Evolutionary conservation across 148 eudicot genomes (phyloP).

Genomic region (Rhododendron mucronatum): DNA sequence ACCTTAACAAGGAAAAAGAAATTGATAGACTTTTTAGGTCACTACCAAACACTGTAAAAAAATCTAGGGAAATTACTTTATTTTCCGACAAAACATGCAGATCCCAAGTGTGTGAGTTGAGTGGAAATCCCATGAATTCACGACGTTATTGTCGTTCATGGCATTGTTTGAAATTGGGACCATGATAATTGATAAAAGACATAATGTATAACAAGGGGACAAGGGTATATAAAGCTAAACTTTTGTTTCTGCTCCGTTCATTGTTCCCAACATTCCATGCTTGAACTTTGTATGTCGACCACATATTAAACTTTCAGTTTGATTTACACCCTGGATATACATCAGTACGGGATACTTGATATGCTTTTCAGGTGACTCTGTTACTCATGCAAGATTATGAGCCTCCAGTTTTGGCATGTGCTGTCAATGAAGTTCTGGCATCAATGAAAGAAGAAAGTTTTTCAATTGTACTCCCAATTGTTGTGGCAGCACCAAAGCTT

Average conservation of each 20-base stretch:
- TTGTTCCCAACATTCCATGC: not conserved
- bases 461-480: conserved; percentile 47
- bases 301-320: not conserved
- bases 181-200: not conserved
- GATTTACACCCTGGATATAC: not conserved
- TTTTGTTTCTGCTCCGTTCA: not conserved
- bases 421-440: conserved; percentile 55
- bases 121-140: not conserved
- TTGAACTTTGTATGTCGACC: not conserved
- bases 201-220: not conserved
- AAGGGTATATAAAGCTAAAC: not conserved
- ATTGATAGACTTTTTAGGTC: not conserved
- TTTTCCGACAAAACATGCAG: not conserved
- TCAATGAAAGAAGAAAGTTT: conserved; percentile 35
- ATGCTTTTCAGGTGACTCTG: conserved; percentile 49
- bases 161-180: not conserved
- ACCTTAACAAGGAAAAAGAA: not conserved
- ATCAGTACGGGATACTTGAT: not conserved
- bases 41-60: not conserved
- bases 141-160: not conserved
- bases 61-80: not conserved
- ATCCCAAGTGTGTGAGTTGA: not conserved
- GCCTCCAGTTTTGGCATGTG: conserved; percentile 71
- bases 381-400: conserved; percentile 54
- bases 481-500: conserved; percentile 54